Evolutionary conservation across 73 alveolate genomes (phyloP).

Genomic region (Tetrahymena malaccensis): DNA sequence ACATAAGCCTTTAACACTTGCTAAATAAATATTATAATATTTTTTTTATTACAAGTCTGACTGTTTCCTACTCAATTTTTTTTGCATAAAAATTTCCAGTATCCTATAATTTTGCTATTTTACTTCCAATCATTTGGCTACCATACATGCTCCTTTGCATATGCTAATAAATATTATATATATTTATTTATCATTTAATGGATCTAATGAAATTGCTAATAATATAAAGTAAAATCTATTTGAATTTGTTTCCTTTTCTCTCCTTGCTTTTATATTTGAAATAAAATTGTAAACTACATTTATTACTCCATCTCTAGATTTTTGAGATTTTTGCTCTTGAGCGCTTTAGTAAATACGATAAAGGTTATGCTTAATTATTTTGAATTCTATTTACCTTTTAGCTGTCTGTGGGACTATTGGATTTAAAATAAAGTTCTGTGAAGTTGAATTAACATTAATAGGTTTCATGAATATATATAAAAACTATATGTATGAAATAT

Average conservation of each 20-base stretch:
- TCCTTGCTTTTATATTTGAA: not conserved
- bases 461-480: not conserved
- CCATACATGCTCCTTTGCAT: not conserved
- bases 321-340: not conserved
- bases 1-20: not conserved
- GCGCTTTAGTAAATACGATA: not conserved
- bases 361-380: not conserved
- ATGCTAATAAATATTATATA: not conserved
- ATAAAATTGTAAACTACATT: not conserved
- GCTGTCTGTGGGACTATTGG: not conserved
- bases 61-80: not conserved
- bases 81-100: not conserved
- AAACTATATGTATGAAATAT: not conserved
- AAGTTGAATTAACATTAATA: not conserved
- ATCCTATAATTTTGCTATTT: not conserved
- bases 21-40: not conserved
- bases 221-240: not conserved
- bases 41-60: not conserved
- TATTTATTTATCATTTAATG: not conserved
- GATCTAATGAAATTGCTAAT: not conserved
- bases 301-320: not conserved
- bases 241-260: not conserved
- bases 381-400: not conserved
- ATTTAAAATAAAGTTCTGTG: not conserved
- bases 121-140: not conserved